Conservation (phyloP, 2,329 filamentous ascomycete species). For the Pseudogymnoascus sp. region DNA sequence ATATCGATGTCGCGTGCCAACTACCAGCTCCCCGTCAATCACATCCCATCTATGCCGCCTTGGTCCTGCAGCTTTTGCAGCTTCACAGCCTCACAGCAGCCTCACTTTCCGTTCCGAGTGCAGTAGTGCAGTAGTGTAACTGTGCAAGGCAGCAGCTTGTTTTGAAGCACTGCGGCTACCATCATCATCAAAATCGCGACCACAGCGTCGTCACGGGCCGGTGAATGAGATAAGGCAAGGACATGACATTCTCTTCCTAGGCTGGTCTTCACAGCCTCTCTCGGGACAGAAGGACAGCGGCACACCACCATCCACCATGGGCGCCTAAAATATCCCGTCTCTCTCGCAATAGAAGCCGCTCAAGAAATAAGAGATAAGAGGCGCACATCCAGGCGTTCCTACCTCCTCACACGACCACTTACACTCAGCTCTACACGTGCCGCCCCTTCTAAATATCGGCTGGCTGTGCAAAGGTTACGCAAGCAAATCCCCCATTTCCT, state of each 20-base stretch:
- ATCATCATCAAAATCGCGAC: neutral
- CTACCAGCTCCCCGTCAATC: neutral
- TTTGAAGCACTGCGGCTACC: neutral
- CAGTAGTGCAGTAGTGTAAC: neutral
- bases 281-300: neutral
- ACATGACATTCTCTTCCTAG: neutral
- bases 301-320: neutral
- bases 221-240: neutral
- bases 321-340: neutral
- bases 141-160: neutral
- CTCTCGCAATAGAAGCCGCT: neutral
- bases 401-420: neutral
- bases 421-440: neutral
- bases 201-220: neutral
- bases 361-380: neutral
- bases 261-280: neutral
- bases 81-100: conserved; percentile 2
- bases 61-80: neutral
- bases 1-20: neutral
- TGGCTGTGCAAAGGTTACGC: neutral
- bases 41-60: neutral
- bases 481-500: neutral
- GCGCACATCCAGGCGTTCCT: neutral
- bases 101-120: neutral
- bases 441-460: neutral